Conservation (phyloP, 2,329 filamentous ascomycete species). For the Alternaria novae-zelandiae region DNA sequence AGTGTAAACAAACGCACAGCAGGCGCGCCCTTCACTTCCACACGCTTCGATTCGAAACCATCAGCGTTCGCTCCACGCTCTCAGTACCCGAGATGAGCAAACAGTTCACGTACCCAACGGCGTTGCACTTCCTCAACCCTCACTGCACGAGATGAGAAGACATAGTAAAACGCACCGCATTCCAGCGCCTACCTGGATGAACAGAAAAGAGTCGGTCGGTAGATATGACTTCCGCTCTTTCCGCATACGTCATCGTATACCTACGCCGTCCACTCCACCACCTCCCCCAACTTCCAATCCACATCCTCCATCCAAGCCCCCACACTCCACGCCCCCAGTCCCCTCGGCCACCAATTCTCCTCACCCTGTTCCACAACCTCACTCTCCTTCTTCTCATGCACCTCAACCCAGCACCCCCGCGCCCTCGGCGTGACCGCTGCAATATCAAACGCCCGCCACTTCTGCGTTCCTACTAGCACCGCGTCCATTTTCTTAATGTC, state of each 20-base stretch:
- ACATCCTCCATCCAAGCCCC: conserved; percentile 41
- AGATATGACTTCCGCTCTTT: neutral
- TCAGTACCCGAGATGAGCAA: neutral
- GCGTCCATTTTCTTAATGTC: conserved; percentile 24
- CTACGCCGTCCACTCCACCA: conserved; percentile 37
- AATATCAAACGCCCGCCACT: conserved; percentile 34
- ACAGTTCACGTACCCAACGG: neutral
- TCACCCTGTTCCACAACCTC: conserved; percentile 1
- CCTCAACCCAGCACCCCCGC: conserved; percentile 36
- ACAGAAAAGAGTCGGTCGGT: neutral
- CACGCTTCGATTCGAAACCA: neutral
- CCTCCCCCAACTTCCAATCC: conserved; percentile 26
- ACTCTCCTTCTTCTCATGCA: conserved; percentile 4
- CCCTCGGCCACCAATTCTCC: conserved; percentile 30
- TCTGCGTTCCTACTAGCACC: conserved; percentile 30
- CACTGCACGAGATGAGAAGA: neutral
- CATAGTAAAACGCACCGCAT: neutral
- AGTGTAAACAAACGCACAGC: neutral
- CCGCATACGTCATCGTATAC: neutral
- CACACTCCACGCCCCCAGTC: conserved; percentile 29
- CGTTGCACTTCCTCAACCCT: neutral
- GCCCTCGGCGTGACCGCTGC: conserved; percentile 23
- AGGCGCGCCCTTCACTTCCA: neutral
- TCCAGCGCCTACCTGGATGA: neutral
- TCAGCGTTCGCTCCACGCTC: neutral